phyloP scores from a whole-genome alignment of 176 grass and related monocot species.

The Otatea glauca region DNA sequence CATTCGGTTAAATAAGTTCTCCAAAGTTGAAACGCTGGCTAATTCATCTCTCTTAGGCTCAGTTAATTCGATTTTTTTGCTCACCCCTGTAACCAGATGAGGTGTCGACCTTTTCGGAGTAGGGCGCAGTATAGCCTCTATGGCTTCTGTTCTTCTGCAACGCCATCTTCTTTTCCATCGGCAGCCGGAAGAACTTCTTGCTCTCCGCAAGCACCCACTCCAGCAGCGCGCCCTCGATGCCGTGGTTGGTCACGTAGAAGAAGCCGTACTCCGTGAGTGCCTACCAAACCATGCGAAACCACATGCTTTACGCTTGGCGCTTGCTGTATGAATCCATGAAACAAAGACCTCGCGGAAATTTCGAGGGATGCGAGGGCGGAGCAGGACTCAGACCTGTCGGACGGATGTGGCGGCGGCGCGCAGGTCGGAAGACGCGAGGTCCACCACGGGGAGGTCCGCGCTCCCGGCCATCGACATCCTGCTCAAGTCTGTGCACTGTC shows the following conservation, averaged over 20 bases:
- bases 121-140: slow-evolving; percentile 60
- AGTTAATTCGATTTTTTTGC: too few species aligned
- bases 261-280: slow-evolving; percentile 68
- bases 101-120: slow-evolving; percentile 51
- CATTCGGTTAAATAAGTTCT: too few species aligned
- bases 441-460: slow-evolving; percentile 57
- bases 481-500: background rate
- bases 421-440: slow-evolving; percentile 51
- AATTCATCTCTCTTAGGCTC: too few species aligned
- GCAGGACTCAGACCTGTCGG: slow-evolving; percentile 33
- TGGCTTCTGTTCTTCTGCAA: slow-evolving; percentile 40
- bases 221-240: slow-evolving; percentile 37
- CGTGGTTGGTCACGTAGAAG: slow-evolving; percentile 76
- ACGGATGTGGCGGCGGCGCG: slow-evolving; percentile 46
- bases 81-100: slow-evolving; percentile 26
- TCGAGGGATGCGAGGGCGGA: background rate
- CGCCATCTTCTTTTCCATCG: slow-evolving; percentile 61
- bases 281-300: slow-evolving; percentile 27
- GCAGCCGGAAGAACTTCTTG: slow-evolving; percentile 54
- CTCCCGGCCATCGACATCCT: background rate
- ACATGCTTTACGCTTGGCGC: background rate
- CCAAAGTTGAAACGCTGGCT: too few species aligned
- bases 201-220: slow-evolving; percentile 51
- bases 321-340: background rate
- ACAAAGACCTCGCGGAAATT: background rate